Conservation (phyloP, 2,329 filamentous ascomycete genomes). For the Passalora sequoiae region DNA sequence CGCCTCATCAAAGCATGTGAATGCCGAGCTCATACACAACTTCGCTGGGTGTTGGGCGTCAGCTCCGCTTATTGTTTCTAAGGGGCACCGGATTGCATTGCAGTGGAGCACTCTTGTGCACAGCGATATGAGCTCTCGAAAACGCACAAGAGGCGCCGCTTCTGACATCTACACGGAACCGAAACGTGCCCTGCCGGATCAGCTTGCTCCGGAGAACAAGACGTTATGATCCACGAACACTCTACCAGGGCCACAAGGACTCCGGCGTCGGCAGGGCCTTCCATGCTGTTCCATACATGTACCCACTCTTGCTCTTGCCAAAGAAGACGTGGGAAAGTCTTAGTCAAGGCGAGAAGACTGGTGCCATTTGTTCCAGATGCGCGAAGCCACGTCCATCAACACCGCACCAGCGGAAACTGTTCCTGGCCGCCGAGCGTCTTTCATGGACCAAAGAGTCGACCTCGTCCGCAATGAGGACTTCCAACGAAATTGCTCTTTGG, state of each 20-base stretch:
- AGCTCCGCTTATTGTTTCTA: too few species aligned
- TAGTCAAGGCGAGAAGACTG: conserved; percentile 12
- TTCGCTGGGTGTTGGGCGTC: too few species aligned
- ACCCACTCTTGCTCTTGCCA: conserved; percentile 18
- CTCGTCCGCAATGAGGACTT: conserved; percentile 12
- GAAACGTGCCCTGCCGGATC: neutral
- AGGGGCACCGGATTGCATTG: too few species aligned
- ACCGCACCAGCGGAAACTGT: conserved; percentile 21
- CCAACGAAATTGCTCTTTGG: conserved; percentile 21
- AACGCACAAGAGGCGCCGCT: neutral
- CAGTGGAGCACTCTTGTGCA: too few species aligned
- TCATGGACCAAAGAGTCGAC: conserved; percentile 13
- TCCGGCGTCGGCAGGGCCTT: conserved; percentile 17
- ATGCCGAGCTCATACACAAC: too few species aligned
- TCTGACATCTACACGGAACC: neutral
- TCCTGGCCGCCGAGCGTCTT: conserved; percentile 21
- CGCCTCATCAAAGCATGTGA: too few species aligned
- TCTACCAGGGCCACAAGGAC: conserved; percentile 16
- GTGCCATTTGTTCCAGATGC: conserved; percentile 16
- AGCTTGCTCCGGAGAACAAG: neutral
- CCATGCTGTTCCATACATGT: conserved; percentile 18
- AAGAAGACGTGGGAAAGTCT: conserved; percentile 18
- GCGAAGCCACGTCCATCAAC: conserved; percentile 11
- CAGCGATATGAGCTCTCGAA: neutral
- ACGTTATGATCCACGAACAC: conserved; percentile 4